Evolutionary conservation across 1,284 basidiomycete species (phyloP), one percentile per base, ranked within the genome.

Genomic region (Cutaneotrichosporon cavernicola): DNA sequence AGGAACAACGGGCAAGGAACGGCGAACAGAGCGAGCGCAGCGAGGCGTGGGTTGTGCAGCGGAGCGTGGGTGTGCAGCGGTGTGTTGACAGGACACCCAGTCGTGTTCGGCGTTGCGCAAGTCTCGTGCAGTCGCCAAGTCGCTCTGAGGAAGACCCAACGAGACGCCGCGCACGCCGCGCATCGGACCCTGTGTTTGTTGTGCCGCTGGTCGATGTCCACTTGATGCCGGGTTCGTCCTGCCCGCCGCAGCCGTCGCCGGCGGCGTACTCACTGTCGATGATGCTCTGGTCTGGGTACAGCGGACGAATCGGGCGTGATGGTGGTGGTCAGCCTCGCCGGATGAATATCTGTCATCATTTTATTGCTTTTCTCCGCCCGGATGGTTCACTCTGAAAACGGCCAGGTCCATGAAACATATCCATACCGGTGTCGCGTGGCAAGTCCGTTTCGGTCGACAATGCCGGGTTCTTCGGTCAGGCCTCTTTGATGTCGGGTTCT

Each of bases 281-380:
- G 22, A 21, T 56, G 55, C 21, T 56, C 36, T 56, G 30, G 30
- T 53, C 18, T 30, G 13, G 51, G 50, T 16, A 4, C 7, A 18
- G 30, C 55, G 55, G 55, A 56, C 55, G 55, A 56, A 56, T 56
- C 55, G 55, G 55, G 51, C 51, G 51, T 53, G 51, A 53, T 53
- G 51, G 51, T 53, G 51, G 51, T 53, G 51, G 51, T 53, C 51
- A 53, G 51, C 51, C 49, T 9, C 30, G 10, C 16, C 16, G 51
- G 51, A 11, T n/a, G 55, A 38, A 43, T 43, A 40, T 40, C 14
- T 8, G 7, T 6, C 13, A 11, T 30, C 55, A 40, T 38, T 56
- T 56, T 56, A 43, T 5, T 21, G 22, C 16, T 22, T 46, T 56
- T 56, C 11, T 30, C 18, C 26, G 26, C 55, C 38, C 6, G 18